Conservation (phyloP, 192 early-diverging fungal genomes). For the Podila epigama region DNA sequence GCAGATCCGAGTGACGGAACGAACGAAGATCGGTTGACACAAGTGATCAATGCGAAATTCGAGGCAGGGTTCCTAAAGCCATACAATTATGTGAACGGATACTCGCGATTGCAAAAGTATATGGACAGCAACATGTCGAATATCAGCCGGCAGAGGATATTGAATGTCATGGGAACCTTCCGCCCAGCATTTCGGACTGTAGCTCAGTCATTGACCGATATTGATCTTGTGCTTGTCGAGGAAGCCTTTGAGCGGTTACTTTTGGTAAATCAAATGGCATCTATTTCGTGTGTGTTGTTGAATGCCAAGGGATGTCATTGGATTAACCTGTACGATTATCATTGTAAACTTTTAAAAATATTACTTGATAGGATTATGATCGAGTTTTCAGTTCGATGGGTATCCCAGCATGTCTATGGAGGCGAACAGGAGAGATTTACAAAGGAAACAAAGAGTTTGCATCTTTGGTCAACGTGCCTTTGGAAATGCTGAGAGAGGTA, state of each 20-base stretch:
- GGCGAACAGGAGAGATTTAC: constrained; percentile 97
- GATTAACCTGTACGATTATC: background rate
- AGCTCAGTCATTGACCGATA: constrained; percentile 90
- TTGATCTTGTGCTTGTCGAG: constrained; percentile 94
- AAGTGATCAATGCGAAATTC: constrained; percentile 95
- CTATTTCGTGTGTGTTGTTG: no score
- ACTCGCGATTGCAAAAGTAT: constrained; percentile 86
- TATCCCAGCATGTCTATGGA: constrained; percentile 93
- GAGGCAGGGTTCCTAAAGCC: constrained; percentile 95
- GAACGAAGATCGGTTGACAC: constrained; percentile 86
- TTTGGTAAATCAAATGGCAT: constrained; percentile 54
- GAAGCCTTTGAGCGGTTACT: constrained; percentile 95
- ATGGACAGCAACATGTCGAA: constrained; percentile 89
- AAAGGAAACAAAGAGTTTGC: constrained; percentile 97
- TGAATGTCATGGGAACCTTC: constrained; percentile 89
- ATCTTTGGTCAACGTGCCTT: constrained; percentile 80
- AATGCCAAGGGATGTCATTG: no score
- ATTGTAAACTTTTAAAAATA: background rate
- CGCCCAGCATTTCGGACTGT: constrained; percentile 87
- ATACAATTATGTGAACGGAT: constrained; percentile 94
- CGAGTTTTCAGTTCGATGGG: constrained; percentile 94
- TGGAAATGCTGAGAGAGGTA: constrained; percentile 75
- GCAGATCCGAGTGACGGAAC: constrained; percentile 91
- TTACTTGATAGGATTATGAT: constrained; percentile 82
- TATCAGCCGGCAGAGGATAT: constrained; percentile 75